Base-by-base conservation (phyloP, 2,329 filamentous ascomycete genomes). In the Microcyclospora tardicrescens region DNA sequence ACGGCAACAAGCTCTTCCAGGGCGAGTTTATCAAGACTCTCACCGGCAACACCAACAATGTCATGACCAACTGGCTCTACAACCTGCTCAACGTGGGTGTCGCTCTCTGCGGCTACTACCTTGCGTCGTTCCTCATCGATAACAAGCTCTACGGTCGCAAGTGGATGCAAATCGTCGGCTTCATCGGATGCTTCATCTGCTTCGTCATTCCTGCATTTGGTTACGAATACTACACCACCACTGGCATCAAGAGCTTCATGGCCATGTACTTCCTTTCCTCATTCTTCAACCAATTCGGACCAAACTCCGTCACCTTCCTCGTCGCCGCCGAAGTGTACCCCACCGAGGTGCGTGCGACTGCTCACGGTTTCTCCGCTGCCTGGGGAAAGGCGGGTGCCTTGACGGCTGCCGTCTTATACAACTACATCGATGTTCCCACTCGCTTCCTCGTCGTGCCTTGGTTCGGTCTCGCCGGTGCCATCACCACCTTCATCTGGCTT, bases 201-300 rank as follows among this genome's bases (percentile, higher is more conserved):
- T 96, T 96, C 64, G 72, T 94, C 58, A 74, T 95, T 32, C 89
- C 89, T 1, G 87, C 81, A 34, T 94, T 94, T 73, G 70, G 84
- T 57, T 94, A 79, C 67, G 60, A 83, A 0, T 86, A 91, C 74
- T 95, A 86, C 69, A 85, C 75, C 14, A 69, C 69, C 36, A 68
- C 69, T 5, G 76, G 84, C 53, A 81, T 95, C 60, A 78, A 84
- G 56, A 69, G 72, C n/a, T 96, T 96, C 79, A 87, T 95, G 68
- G 78, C 87, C 58, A 94, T 96, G 85, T 95, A 95, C 73, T 95
- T 94, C 67, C 62, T 96, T 51, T 93, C 85, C 6, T 93, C 84
- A 16, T 96, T 96, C 71, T 96, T 96, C 79, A 95, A 95, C 73
- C 89, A 96, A 61, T 96, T 96, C 56, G 89, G 89, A 10, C 89